Percentiles rank a stretch among this genome's conserved stretches.
phyloP scores from a whole-genome alignment of 495 filamentous ascomycete species.

The Jackrogersella minutella region DNA sequence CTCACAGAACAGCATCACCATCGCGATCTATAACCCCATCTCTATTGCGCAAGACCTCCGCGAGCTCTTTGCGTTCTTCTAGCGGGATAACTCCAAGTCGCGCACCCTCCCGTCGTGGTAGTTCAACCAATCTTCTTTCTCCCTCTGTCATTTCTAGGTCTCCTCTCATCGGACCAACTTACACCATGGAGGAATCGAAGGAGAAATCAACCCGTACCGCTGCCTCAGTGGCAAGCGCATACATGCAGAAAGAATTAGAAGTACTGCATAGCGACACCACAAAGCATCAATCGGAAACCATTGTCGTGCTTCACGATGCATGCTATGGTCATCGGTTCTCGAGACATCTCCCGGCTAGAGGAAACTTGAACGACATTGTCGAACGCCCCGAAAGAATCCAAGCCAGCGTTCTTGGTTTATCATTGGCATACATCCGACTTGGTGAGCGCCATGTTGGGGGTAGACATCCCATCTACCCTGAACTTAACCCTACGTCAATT shows the following conservation, averaged over 20 bases:
- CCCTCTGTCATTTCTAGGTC: constrained; percentile 49
- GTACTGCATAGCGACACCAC: constrained; percentile 63
- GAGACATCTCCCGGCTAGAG: constrained; percentile 74
- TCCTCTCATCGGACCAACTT: constrained; percentile 39
- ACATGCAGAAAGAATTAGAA: constrained; percentile 74
- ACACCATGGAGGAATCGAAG: constrained; percentile 49
- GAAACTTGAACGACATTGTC: constrained; percentile 75
- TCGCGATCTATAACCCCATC: constrained; percentile 60
- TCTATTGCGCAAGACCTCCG: constrained; percentile 61
- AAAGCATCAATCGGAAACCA: constrained; percentile 63
- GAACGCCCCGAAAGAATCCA: constrained; percentile 93
- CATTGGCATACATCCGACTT: constrained; percentile 86
- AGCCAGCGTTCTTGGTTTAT: constrained; percentile 80
- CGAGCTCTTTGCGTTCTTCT: constrained; percentile 61
- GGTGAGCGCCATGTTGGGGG: constrained; percentile 81
- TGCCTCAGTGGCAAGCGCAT: constrained; percentile 70
- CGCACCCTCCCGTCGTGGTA: constrained; percentile 55
- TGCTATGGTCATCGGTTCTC: constrained; percentile 94
- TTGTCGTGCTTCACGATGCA: constrained; percentile 88
- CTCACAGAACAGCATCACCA: constrained; percentile 36
- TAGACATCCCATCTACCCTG: constrained; percentile 66
- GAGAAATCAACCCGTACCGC: constrained; percentile 64
- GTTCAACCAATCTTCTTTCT: constrained; percentile 58
- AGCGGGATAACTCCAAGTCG: constrained; percentile 51
- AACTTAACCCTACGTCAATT: constrained; percentile 57